A percentile compares a stretch with the other conserved stretches of the same genome.
phyloP scores from a whole-genome alignment of 441 rosid genomes.

The Kokia cookei region DNA sequence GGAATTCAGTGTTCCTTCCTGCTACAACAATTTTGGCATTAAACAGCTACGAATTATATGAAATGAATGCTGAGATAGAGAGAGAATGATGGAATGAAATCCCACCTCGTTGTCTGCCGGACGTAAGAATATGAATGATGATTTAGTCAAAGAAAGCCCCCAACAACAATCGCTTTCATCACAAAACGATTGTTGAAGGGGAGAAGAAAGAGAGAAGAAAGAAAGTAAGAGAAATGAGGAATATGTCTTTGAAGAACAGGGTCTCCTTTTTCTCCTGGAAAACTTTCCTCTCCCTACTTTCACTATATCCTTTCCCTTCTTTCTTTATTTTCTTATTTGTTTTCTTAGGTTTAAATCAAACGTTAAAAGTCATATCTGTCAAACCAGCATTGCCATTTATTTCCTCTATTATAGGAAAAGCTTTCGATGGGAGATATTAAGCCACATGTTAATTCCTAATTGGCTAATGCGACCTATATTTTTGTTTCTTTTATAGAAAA shows the following conservation, averaged over 20 bases:
- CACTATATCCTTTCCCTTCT: background rate
- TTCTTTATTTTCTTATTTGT: background rate
- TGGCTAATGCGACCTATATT: background rate
- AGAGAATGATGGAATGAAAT: background rate
- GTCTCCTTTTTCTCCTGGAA: background rate
- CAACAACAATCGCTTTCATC: background rate
- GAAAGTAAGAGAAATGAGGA: background rate
- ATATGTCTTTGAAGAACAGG: background rate
- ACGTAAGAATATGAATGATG: background rate
- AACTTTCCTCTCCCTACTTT: background rate
- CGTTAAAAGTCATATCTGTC: background rate
- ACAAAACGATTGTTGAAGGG: background rate
- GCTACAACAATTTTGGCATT: background rate
- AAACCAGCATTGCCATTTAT: conserved; percentile 1
- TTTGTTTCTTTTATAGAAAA: no score
- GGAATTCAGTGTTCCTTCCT: background rate
- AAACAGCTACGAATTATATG: background rate
- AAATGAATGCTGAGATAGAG: background rate
- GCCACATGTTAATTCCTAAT: conserved; percentile 11
- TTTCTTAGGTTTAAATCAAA: background rate
- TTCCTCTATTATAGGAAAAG: background rate
- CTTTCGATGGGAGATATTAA: conserved; percentile 12
- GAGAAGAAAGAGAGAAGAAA: background rate
- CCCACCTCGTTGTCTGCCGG: background rate
- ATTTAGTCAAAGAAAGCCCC: no score